phyloP scores from a whole-genome alignment of 2,329 filamentous ascomycete genomes.

The Cordyceps cicadae region DNA sequence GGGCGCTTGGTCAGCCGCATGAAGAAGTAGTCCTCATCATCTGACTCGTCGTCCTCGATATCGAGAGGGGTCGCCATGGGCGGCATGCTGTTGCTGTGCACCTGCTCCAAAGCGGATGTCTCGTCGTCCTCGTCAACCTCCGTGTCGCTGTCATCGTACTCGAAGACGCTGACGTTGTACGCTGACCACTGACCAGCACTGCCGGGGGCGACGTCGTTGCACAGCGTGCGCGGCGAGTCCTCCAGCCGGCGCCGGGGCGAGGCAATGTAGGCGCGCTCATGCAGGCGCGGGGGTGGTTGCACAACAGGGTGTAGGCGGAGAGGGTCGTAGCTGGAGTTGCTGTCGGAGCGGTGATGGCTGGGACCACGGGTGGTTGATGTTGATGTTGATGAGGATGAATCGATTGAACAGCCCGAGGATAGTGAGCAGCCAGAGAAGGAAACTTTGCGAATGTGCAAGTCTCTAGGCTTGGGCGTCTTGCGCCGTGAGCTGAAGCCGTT shows the following conservation, averaged over 20 bases:
- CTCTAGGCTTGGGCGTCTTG: conserved; percentile 26
- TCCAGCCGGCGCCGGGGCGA: conserved; percentile 16
- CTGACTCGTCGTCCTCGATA: conserved; percentile 18
- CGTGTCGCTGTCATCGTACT: conserved; percentile 19
- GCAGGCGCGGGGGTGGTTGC: conserved; percentile 29
- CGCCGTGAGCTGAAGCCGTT: conserved; percentile 28
- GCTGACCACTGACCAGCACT: conserved; percentile 14
- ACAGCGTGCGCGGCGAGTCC: conserved; percentile 20
- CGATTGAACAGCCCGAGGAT: conserved; percentile 28
- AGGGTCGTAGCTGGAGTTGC: conserved; percentile 24
- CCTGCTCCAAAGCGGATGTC: conserved; percentile 19
- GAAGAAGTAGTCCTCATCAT: conserved; percentile 28
- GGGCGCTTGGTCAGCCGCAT: conserved; percentile 23
- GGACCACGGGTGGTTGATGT: conserved; percentile 17
- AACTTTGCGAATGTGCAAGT: conserved; percentile 33
- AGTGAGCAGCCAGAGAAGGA: conserved; percentile 33
- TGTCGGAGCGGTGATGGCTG: conserved; percentile 19
- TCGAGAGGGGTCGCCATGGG: conserved; percentile 21
- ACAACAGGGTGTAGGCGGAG: conserved; percentile 28
- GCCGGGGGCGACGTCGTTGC: conserved; percentile 20
- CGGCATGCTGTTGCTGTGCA: conserved; percentile 17
- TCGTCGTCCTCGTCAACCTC: conserved; percentile 17
- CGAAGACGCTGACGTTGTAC: conserved; percentile 8
- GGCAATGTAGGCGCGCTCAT: conserved; percentile 27
- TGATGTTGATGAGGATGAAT: conserved; percentile 23